Conservation (phyloP, 495 filamentous ascomycete species). For the Astrocystis sublimbata region DNA sequence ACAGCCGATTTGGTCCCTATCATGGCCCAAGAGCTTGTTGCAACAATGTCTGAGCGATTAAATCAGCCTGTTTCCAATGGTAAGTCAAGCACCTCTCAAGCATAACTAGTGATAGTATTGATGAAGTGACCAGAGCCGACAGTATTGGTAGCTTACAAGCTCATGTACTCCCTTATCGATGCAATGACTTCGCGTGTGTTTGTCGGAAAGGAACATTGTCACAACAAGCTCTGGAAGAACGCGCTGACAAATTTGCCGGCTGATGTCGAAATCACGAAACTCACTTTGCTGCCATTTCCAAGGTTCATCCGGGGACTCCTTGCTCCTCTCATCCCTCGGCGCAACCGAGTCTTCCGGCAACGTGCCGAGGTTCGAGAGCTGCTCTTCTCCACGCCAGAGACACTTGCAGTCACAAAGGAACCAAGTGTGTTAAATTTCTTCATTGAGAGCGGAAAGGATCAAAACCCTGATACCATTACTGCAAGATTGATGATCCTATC, state of each 20-base stretch:
- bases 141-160: neutral
- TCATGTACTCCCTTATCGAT: neutral
- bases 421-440: neutral
- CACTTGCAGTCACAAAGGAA: neutral
- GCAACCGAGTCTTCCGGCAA: neutral
- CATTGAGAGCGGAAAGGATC: neutral
- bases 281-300: neutral
- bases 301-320: neutral
- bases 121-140: neutral
- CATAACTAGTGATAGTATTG: neutral
- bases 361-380: neutral
- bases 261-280: neutral
- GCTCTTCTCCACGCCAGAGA: neutral
- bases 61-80: neutral
- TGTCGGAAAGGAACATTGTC: neutral
- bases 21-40: neutral
- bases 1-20: neutral
- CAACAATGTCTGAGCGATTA: neutral
- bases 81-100: neutral
- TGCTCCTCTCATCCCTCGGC: neutral
- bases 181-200: neutral
- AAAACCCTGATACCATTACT: neutral
- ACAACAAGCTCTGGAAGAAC: neutral
- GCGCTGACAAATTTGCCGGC: neutral
- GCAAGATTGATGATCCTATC: neutral